phyloP scores from a whole-genome alignment of 805 yeast species.

The Metschnikowia colocasiae region DNA sequence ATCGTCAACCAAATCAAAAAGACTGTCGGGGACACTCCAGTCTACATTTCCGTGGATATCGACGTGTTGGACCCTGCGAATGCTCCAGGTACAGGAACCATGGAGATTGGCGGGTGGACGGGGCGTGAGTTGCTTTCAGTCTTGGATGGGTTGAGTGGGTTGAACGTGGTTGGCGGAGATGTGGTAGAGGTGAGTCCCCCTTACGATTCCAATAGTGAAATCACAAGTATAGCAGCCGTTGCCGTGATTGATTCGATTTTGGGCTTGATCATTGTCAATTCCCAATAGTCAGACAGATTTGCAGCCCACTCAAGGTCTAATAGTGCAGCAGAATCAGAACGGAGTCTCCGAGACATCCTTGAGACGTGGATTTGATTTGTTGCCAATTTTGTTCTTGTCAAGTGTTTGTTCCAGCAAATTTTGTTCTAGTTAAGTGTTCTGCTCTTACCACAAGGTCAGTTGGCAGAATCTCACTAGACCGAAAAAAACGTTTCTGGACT shows the following conservation, averaged over 20 bases:
- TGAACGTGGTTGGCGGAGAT: constrained; percentile 69
- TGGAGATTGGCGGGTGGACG: constrained; percentile 73
- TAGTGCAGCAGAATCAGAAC: too few species aligned
- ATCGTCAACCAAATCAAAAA: constrained; percentile 35
- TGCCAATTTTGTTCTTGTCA: too few species aligned
- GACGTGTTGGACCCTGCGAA: constrained; percentile 70
- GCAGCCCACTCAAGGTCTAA: too few species aligned
- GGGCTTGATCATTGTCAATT: constrained; percentile 38
- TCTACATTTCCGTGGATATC: constrained; percentile 46
- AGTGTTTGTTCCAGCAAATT: too few species aligned
- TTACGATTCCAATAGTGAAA: constrained; percentile 55
- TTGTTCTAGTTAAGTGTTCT: too few species aligned
- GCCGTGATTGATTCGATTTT: constrained; percentile 53
- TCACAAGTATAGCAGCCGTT: constrained; percentile 63
- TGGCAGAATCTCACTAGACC: too few species aligned
- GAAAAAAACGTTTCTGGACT: too few species aligned
- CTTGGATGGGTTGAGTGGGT: constrained; percentile 55
- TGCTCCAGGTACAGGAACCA: constrained; percentile 80
- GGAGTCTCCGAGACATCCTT: too few species aligned
- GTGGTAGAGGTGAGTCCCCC: constrained; percentile 73
- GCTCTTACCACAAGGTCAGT: too few species aligned
- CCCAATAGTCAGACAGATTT: background rate
- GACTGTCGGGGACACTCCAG: constrained; percentile 38
- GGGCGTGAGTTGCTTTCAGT: constrained; percentile 56
- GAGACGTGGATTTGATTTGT: too few species aligned